Conservation (phyloP, 2,329 filamentous ascomycete genomes). For the Fusarium foetens region DNA sequence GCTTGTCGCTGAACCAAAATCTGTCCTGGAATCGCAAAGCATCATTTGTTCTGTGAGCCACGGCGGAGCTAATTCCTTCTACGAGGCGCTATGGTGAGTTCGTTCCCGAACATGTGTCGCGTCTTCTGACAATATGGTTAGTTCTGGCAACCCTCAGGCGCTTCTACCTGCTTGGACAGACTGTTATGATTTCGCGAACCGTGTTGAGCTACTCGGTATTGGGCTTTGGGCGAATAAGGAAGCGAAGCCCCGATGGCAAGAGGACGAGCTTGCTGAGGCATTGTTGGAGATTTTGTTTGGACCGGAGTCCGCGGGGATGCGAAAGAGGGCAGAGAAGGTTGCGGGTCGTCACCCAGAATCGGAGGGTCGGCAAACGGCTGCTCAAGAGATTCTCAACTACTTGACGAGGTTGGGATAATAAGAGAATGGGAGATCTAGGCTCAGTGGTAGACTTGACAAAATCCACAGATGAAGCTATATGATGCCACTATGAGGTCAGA, state of each 20-base stretch:
- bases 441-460: background rate
- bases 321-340: background rate
- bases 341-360: background rate
- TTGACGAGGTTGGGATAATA: accelerated
- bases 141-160: background rate
- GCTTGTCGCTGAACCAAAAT: background rate
- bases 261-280: background rate
- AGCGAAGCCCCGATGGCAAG: background rate
- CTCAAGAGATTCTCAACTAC: background rate
- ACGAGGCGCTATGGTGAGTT: background rate
- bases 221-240: background rate
- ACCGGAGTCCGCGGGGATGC: background rate
- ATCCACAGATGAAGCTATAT: background rate
- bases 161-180: background rate
- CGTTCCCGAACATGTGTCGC: accelerated
- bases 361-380: background rate
- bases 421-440: background rate
- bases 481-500: background rate
- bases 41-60: background rate
- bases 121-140: accelerated
- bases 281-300: background rate
- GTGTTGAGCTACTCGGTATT: background rate
- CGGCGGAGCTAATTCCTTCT: background rate
- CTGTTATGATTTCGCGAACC: background rate
- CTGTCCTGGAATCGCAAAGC: background rate